These are phyloP conservation scores for Penicillium sp. DNA, from an alignment of 2,329 filamentous ascomycete species.

Conservation along the genomic window DNA sequence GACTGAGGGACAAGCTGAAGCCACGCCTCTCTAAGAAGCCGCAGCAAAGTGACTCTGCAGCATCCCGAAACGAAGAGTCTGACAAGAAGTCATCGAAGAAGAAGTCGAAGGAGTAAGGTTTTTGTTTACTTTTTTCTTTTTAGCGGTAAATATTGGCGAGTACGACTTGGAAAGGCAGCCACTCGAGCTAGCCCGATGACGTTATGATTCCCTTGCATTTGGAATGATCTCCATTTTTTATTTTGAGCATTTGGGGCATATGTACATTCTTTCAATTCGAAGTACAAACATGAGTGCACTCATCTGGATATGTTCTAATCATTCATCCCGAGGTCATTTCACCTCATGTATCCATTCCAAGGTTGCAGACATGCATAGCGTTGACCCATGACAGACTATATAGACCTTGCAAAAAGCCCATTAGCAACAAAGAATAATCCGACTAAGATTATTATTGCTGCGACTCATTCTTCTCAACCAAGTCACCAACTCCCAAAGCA, in stretches of 20 bases:
- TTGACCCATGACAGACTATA: background rate
- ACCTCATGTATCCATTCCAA: background rate
- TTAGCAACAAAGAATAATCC: background rate
- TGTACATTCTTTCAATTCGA: constrained; percentile 2
- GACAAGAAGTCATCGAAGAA: background rate
- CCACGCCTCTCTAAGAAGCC: constrained; percentile 19
- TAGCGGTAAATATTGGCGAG: background rate
- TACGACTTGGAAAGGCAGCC: background rate
- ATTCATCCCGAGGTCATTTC: background rate
- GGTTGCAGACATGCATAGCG: background rate
- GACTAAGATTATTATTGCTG: constrained; percentile 12
- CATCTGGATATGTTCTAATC: background rate
- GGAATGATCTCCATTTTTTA: background rate
- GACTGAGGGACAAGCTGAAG: constrained; percentile 21
- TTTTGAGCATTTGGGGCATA: background rate
- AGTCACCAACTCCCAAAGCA: constrained; percentile 69
- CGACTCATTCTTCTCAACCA: constrained; percentile 52
- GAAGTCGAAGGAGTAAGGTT: background rate
- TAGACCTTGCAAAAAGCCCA: background rate
- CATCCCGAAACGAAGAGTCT: background rate
- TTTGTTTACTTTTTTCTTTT: background rate
- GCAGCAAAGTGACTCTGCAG: background rate
- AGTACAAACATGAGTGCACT: background rate
- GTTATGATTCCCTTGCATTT: constrained; percentile 5
- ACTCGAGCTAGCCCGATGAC: constrained; percentile 1